Conservation (phyloP, 140 eudicot genomes). For the Anethum foeniculum region DNA sequence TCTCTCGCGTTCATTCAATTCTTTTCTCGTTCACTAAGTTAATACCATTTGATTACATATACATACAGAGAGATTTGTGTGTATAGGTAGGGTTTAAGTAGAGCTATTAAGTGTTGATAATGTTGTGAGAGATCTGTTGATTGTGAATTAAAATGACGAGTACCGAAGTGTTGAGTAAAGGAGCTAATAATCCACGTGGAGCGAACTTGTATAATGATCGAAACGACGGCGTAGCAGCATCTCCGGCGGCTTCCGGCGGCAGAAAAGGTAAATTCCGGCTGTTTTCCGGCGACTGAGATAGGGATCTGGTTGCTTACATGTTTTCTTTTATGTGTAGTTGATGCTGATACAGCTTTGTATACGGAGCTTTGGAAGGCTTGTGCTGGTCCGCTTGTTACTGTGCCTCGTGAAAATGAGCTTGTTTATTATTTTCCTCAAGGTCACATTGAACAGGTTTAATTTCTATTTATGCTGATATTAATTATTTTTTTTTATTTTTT, state of each 20-base stretch:
- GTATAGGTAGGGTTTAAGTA: background rate
- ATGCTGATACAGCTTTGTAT: slow-evolving; percentile 74
- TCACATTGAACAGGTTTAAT: slow-evolving; percentile 88
- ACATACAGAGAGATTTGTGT: background rate
- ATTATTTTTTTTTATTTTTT: background rate
- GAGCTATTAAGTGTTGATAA: background rate
- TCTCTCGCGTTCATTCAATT: background rate
- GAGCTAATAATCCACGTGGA: slow-evolving; percentile 22
- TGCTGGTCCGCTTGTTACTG: slow-evolving; percentile 94
- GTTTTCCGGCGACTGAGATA: slow-evolving; percentile 2
- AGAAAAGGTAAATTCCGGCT: slow-evolving; percentile 43
- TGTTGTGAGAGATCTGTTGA: slow-evolving; percentile 49
- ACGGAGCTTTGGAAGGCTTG: slow-evolving; percentile 98
- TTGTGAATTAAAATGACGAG: slow-evolving; percentile 39
- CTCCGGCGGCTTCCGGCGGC: slow-evolving; percentile 30
- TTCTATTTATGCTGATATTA: background rate
- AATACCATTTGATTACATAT: background rate
- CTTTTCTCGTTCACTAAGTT: background rate
- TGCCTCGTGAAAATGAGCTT: slow-evolving; percentile 72
- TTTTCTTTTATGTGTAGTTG: slow-evolving; percentile 33
- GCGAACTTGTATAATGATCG: slow-evolving; percentile 27
- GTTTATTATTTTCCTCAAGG: slow-evolving; percentile 97
- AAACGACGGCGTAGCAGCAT: slow-evolving; percentile 27
- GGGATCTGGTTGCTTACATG: slow-evolving; percentile 3
- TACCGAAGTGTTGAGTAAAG: slow-evolving; percentile 52